Evolutionary conservation across 2,329 filamentous ascomycete genomes (phyloP), one percentile per base, ranked within the genome.

Genomic region (Curvularia lunata): DNA sequence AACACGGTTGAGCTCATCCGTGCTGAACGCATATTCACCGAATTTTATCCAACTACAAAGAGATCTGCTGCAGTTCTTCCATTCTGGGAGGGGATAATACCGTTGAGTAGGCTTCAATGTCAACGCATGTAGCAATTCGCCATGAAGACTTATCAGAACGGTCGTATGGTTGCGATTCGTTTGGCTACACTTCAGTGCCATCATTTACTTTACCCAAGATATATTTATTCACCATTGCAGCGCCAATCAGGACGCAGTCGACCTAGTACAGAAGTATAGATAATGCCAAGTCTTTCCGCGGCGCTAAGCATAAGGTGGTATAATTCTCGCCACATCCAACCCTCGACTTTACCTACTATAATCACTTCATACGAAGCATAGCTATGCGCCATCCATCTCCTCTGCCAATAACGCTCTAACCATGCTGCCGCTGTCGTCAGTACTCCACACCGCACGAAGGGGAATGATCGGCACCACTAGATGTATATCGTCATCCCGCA

Each of bases 401-500:
- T 37, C 34, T 37, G 6, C 16, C 16, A 18, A 16, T 37, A 37
- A 37, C 13, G 5, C 9, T 13, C 16, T 5, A 16, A 5, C 18
- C 16, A 8, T 16, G 3, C 34, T n/a, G 34, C 34, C 5, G 34
- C 18, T 37, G 16, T 7, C 34, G 16, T 37, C 34, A 7, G 23
- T 49, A 48, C 21, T 52, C 55, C 30, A 56, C 47, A 46, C 52
- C 53, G 53, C 48, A 48, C 48, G 45, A 55, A 58, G 25, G 43
- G 52, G 27, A 43, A 32, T 13, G 61, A 64, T 62, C 59, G 61
- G 52, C 61, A 51, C 37, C 42, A 43, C 47, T 40, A 42, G 30
- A 37, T 64, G 53, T n/a, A 57, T 48, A 48, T 58, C 61, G 59
- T 64, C 61, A 62, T 63, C 53, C 50, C 43, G 47, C 21, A 37